Conservation (phyloP, 2,329 filamentous ascomycete genomes). For the Fusarium tupiense region DNA sequence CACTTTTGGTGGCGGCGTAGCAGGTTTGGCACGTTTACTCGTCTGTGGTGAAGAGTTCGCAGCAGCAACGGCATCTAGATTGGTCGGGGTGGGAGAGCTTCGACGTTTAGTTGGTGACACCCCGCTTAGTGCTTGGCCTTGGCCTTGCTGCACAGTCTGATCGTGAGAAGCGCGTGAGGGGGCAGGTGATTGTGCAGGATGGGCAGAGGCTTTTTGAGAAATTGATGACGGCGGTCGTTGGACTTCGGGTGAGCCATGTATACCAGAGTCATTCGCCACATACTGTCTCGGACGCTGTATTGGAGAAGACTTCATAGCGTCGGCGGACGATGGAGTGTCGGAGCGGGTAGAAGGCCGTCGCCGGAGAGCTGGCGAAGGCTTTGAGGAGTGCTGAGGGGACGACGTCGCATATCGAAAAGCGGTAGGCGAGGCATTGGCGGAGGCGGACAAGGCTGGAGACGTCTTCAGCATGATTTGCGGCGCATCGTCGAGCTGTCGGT, state of each 20-base stretch:
- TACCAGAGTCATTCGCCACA: slow-evolving; percentile 37
- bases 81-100: slow-evolving; percentile 41
- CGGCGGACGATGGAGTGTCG: slow-evolving; percentile 27
- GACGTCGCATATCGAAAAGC: slow-evolving; percentile 52
- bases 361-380: slow-evolving; percentile 39
- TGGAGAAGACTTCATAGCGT: slow-evolving; percentile 43
- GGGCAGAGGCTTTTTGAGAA: slow-evolving; percentile 36
- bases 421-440: slow-evolving; percentile 63
- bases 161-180: slow-evolving; percentile 30
- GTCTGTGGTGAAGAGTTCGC: slow-evolving; percentile 42
- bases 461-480: slow-evolving; percentile 68
- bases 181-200: slow-evolving; percentile 33
- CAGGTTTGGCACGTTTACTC: slow-evolving; percentile 65
- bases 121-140: slow-evolving; percentile 29
- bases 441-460: slow-evolving; percentile 61
- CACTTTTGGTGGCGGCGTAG: slow-evolving; percentile 62
- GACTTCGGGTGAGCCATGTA: slow-evolving; percentile 34
- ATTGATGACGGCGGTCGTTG: slow-evolving; percentile 31
- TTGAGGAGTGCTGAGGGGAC: slow-evolving; percentile 42
- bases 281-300: slow-evolving; percentile 39
- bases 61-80: slow-evolving; percentile 43
- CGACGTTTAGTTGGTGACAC: slow-evolving; percentile 50
- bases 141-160: slow-evolving; percentile 17
- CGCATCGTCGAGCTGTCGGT: slow-evolving; percentile 53
- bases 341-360: slow-evolving; percentile 43